Conservation (phyloP, 257 asterid genomes). For the Solanum peruvianum region DNA sequence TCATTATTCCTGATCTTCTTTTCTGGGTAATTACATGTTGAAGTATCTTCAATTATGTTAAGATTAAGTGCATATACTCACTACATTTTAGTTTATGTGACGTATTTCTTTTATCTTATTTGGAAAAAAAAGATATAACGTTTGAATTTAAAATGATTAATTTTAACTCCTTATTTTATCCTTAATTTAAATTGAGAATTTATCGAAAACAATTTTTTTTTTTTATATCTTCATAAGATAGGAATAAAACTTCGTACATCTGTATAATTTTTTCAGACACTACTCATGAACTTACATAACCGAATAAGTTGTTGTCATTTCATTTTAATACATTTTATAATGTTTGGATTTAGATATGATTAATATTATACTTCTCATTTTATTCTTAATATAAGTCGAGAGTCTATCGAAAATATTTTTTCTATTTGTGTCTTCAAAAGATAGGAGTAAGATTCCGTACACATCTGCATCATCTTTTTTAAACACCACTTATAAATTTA, state of each 20-base stretch:
- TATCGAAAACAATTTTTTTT: fast-evolving
- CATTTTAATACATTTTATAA: background rate
- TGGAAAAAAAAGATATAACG: fast-evolving
- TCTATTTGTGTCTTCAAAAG: background rate
- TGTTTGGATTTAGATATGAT: background rate
- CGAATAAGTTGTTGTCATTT: background rate
- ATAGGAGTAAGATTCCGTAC: background rate
- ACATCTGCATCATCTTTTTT: background rate
- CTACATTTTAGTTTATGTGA: background rate
- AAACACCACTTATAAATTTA: background rate
- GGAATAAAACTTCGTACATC: background rate
- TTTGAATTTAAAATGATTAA: background rate
- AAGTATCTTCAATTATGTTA: background rate
- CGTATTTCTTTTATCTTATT: background rate
- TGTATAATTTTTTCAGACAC: fast-evolving
- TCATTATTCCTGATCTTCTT: background rate
- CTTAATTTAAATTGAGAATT: background rate
- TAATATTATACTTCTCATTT: background rate
- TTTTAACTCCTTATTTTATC: background rate
- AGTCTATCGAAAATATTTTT: background rate
- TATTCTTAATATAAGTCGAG: background rate
- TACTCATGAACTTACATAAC: background rate
- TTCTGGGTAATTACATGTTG: background rate
- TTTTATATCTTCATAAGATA: background rate
- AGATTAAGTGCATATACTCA: background rate